Evolutionary conservation across 2,329 filamentous ascomycete genomes (phyloP).

Genomic region (Aspergillus pseudonomiae): DNA sequence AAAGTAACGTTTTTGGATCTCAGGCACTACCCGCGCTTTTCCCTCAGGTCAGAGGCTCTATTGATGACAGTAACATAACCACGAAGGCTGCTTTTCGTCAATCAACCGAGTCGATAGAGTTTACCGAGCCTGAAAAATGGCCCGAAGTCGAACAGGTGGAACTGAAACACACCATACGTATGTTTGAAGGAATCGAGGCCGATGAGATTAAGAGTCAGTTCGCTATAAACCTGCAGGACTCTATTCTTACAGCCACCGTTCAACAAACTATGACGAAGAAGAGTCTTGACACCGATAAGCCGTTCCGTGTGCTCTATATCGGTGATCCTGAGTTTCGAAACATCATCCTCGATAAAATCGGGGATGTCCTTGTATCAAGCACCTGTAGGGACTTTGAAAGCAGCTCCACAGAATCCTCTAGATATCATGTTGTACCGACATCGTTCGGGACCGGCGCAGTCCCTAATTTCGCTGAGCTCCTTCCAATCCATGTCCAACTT

Average conservation of each 20-base stretch:
- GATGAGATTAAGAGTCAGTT: conserved; percentile 32
- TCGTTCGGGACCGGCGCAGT: conserved; percentile 49
- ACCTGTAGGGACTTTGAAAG: conserved; percentile 35
- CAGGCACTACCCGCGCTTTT: conserved; percentile 35
- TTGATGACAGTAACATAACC: conserved; percentile 41
- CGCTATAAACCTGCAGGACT: conserved; percentile 30
- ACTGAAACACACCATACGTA: conserved; percentile 46
- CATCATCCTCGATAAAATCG: conserved; percentile 51
- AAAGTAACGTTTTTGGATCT: conserved; percentile 32
- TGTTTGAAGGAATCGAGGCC: conserved; percentile 37
- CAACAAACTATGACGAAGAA: conserved; percentile 49
- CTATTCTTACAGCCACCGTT: conserved; percentile 43
- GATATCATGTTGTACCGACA: conserved; percentile 53
- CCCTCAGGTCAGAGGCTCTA: conserved; percentile 30
- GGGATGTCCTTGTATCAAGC: conserved; percentile 50
- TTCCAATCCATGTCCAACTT: conserved; percentile 51
- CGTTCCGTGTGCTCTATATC: conserved; percentile 49
- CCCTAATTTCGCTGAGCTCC: conserved; percentile 52
- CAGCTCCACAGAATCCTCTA: conserved; percentile 45
- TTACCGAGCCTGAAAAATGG: conserved; percentile 46
- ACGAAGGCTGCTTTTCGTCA: conserved; percentile 36
- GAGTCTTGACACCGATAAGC: conserved; percentile 43
- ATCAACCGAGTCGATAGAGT: conserved; percentile 44
- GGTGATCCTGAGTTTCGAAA: conserved; percentile 43
- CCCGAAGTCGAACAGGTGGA: conserved; percentile 43